phyloP scores from a whole-genome alignment of 1,284 basidiomycete species.

The Trichosporon ovoides region DNA sequence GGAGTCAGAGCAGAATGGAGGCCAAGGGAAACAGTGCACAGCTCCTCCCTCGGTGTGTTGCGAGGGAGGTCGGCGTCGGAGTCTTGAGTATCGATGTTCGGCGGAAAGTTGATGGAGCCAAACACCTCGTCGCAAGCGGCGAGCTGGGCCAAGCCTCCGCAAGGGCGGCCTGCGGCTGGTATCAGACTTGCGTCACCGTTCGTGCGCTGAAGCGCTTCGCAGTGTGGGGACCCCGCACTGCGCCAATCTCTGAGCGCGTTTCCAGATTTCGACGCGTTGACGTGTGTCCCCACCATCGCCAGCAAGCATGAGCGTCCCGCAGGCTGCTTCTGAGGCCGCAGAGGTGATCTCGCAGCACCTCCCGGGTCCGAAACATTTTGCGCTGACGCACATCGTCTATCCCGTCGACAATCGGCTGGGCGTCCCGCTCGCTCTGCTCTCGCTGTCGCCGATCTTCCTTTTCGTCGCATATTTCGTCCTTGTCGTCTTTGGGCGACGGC shows the following conservation, averaged over 20 bases:
- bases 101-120: not conserved
- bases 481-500: conserved; percentile 38
- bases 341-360: conserved; percentile 18
- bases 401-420: conserved; percentile 38
- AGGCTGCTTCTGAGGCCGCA: conserved; percentile 42
- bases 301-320: conserved; percentile 31
- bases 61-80: not conserved
- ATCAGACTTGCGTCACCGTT: not conserved
- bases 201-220: not conserved
- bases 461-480: conserved; percentile 48
- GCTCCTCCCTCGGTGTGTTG: not conserved
- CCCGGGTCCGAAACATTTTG: conserved; percentile 34
- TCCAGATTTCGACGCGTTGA: not conserved
- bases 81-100: not conserved
- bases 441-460: conserved; percentile 48
- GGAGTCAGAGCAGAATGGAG: not conserved
- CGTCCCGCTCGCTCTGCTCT: conserved; percentile 43
- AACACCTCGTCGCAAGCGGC: not conserved
- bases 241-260: not conserved
- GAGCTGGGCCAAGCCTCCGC: not conserved
- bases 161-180: not conserved
- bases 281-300: not conserved
- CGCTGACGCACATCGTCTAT: conserved; percentile 45
- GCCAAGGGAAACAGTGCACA: too few relatives aligned
- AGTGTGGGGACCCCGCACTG: not conserved